Conservation (phyloP, 305 asterid genomes). For the Nicotiana rustica region DNA sequence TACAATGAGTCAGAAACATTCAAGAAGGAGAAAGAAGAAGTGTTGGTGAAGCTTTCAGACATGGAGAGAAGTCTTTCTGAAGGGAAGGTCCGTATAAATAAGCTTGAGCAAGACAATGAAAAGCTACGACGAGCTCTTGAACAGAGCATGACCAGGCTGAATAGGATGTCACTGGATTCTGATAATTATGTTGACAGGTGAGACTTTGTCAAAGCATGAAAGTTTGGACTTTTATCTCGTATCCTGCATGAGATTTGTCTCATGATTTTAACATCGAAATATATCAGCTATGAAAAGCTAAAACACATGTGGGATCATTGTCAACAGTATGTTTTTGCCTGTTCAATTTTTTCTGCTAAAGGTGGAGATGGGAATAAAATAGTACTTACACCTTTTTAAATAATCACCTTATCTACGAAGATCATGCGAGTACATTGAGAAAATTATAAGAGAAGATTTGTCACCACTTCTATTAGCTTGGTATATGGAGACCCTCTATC, state of each 20-base stretch:
- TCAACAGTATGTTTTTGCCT: neutral
- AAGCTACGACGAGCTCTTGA: constrained; percentile 91
- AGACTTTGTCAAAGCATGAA: constrained; percentile 37
- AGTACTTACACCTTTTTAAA: neutral
- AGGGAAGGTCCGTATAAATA: constrained; percentile 76
- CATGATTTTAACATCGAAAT: neutral
- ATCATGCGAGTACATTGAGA: neutral
- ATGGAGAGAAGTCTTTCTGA: constrained; percentile 69
- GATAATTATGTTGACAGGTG: constrained; percentile 97
- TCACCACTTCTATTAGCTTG: constrained; percentile 21
- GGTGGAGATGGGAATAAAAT: constrained; percentile 12
- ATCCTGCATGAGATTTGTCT: neutral
- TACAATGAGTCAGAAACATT: constrained; percentile 63
- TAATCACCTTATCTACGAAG: neutral
- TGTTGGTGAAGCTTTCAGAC: constrained; percentile 64
- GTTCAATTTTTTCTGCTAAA: neutral
- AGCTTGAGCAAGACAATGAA: constrained; percentile 93
- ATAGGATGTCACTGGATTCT: constrained; percentile 97
- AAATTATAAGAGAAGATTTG: constrained; percentile 15
- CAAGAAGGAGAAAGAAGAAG: constrained; percentile 75
- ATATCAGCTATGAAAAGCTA: constrained; percentile 9
- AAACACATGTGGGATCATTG: neutral
- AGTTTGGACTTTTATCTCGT: neutral
- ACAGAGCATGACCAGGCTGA: constrained; percentile 94
- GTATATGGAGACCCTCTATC: neutral